A percentile compares a stretch with the other conserved stretches of the same genome.
Conservation (phyloP, 2,329 filamentous ascomycete genomes). For the Didymosphaeria variabile region DNA sequence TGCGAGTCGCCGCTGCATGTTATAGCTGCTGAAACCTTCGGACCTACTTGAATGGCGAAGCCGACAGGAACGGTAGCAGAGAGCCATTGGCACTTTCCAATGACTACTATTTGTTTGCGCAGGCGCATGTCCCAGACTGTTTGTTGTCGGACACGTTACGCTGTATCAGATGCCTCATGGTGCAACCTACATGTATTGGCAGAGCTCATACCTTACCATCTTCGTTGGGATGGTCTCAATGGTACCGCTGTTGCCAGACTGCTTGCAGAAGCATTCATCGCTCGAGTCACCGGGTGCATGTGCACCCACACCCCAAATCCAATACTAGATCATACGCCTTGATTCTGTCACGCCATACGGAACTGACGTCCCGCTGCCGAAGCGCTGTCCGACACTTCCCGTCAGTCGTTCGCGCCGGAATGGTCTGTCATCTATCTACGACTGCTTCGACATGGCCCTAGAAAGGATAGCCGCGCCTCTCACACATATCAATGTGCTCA, state of each 20-base stretch:
- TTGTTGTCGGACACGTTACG: slow-evolving; percentile 1
- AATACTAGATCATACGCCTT: too few species aligned
- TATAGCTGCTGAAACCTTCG: background rate
- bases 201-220: background rate
- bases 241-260: background rate
- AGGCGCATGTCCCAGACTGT: background rate
- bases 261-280: background rate
- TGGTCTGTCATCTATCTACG: background rate
- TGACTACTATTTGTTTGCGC: background rate
- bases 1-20: background rate
- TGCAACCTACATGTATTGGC: slow-evolving; percentile 1
- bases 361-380: too few species aligned
- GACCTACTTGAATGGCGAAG: background rate
- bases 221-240: background rate
- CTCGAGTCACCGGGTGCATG: background rate
- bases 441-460: background rate
- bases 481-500: background rate
- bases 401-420: background rate
- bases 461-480: too few species aligned
- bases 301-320: background rate
- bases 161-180: background rate
- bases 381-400: too few species aligned
- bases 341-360: too few species aligned
- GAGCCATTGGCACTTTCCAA: background rate
- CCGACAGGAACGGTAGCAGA: background rate